Conservation (phyloP, 139 green algal genomes). For the Chlamydomonas applanata region DNA sequence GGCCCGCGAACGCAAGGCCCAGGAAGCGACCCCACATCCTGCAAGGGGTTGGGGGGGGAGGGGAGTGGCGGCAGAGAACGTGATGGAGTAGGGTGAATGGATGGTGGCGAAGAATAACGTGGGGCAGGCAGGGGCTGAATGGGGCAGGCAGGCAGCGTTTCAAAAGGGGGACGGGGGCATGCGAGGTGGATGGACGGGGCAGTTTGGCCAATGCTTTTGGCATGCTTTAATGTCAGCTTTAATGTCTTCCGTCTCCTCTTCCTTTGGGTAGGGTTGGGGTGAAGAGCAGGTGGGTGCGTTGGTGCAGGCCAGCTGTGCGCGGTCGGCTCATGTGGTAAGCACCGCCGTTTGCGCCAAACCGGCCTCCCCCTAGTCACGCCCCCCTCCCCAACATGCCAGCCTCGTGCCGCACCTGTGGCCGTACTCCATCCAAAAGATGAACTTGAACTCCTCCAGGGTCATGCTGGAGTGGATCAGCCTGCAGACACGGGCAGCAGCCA, state of each 20-base stretch:
- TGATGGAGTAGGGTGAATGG: too few species aligned
- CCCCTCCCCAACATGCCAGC: slow-evolving; percentile 87
- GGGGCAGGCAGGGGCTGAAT: too few species aligned
- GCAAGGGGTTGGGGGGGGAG: neutral
- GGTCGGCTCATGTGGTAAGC: neutral
- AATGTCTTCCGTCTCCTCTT: too few species aligned
- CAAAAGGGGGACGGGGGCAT: too few species aligned
- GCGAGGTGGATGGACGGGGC: too few species aligned
- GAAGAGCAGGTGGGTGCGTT: too few species aligned
- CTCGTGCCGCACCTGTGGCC: slow-evolving; percentile 58
- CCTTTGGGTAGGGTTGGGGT: too few species aligned
- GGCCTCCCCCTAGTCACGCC: slow-evolving; percentile 30
- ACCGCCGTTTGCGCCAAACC: neutral
- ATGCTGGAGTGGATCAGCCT: slow-evolving; percentile 84
- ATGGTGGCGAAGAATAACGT: too few species aligned
- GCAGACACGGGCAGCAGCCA: too few species aligned
- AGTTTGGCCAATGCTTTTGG: too few species aligned
- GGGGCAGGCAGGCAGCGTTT: too few species aligned
- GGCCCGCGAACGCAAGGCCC: slow-evolving; percentile 80
- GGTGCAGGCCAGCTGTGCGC: slow-evolving; percentile 17
- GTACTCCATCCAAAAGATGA: slow-evolving; percentile 99
- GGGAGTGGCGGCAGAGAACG: neutral
- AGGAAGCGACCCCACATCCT: slow-evolving; percentile 75
- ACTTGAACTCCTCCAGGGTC: slow-evolving; percentile 97
- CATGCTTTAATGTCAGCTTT: too few species aligned